Base-by-base conservation (phyloP, 192 early-diverging fungal genomes). In the Backusella tuberculispora region DNA sequence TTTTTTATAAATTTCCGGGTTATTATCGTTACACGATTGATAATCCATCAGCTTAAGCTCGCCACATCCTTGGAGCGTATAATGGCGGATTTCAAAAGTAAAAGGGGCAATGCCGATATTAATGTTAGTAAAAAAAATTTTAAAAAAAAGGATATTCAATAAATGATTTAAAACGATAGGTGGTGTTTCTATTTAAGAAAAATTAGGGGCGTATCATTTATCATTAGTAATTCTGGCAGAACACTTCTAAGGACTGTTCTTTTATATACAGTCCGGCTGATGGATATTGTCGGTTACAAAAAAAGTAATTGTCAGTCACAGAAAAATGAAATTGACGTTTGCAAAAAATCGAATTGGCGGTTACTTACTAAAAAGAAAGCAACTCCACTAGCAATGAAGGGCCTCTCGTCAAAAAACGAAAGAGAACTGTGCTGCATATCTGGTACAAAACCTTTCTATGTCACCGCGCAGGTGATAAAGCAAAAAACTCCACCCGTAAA, bases 1-100 rank as follows among this genome's bases (percentile, higher is more conserved):
- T 9, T 19, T 19, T 19, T 19, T 19, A 53, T 19, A 3, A 7
- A 0, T 21, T 19, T 21, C 48, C 48, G 7, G 48, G 19, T 3
- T 53, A 34, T 34, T 34, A 34, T 34, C 29, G 48, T 53, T 53
- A 53, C 48, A 53, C 48, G 7, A 53, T 53, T 53, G 48, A 53
- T 53, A 53, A 53, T 53, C 48, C 48, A 53, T 53, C 48, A 19
- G 50, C 50, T 53, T 9, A 50, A 50, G 47, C 47, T 50, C 47
- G n/a, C 50, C n/a, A 53, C 50, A 50, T 21, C n/a, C 19, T 53
- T 53, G n/a, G 50, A n/a, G 50, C 50, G 8, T 53, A 19, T 53
- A 53, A 53, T 19, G 50, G 50, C 50, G 50, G 50, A 6, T 53
- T 53, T 19, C 50, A 1, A 53, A 53, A 19, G 19, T 53, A 19